Conservation (phyloP, 2,329 filamentous ascomycete genomes). For the Nigrospora sphaerica region DNA sequence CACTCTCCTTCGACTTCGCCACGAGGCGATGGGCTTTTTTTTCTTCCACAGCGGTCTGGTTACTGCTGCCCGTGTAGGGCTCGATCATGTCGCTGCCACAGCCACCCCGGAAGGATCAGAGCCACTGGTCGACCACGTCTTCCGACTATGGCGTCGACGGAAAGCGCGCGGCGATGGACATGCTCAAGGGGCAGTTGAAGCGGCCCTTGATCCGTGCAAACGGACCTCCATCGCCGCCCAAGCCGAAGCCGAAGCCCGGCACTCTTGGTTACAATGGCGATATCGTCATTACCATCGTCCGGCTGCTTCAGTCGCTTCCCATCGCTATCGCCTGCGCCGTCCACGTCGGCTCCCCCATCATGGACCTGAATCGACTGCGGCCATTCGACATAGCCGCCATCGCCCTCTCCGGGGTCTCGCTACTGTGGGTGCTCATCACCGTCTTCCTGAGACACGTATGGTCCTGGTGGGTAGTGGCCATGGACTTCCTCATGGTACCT, state of each 20-base stretch:
- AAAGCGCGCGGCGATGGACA: too few relatives aligned
- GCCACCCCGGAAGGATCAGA: not conserved
- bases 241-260: not conserved
- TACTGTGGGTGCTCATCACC: not conserved
- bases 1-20: too few relatives aligned
- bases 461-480: conserved; percentile 1
- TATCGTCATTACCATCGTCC: not conserved
- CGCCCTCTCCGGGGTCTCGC: not conserved
- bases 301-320: not conserved
- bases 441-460: not conserved
- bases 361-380: not conserved
- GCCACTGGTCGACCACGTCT: conserved; percentile 1
- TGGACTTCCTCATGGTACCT: not conserved
- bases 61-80: not conserved
- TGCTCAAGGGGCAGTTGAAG: too few relatives aligned
- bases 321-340: not conserved
- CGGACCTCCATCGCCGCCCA: too few relatives aligned
- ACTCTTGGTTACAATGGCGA: conserved; percentile 1
- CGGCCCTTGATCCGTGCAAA: too few relatives aligned
- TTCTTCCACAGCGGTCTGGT: not conserved
- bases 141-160: not conserved
- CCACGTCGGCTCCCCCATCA: not conserved
- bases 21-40: not conserved
- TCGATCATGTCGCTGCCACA: not conserved
- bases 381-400: not conserved